These are phyloP conservation scores for Allium sativum DNA, from an alignment of 106 monocot species.

Conservation along the genomic window DNA sequence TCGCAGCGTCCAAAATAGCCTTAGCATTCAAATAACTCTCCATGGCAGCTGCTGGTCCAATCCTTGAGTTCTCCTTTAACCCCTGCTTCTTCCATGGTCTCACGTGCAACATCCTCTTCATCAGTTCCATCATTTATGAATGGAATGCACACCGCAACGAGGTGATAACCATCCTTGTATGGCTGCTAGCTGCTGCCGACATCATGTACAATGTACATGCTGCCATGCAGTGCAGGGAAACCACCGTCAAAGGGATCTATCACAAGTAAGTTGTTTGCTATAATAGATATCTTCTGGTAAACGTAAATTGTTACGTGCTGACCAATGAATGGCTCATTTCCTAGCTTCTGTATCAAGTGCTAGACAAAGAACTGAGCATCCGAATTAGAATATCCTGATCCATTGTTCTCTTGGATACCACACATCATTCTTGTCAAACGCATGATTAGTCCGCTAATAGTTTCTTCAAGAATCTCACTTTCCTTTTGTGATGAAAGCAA, in stretches of 20 bases:
- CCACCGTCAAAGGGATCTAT: constrained; percentile 85
- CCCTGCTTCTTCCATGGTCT: too few relatives aligned
- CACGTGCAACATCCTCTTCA: too few relatives aligned
- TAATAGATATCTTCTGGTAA: constrained; percentile 60
- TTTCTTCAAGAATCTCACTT: constrained; percentile 60
- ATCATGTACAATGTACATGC: constrained; percentile 88
- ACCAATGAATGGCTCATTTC: constrained; percentile 61
- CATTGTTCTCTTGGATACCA: constrained; percentile 24
- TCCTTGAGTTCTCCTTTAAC: too few relatives aligned
- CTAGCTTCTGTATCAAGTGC: constrained; percentile 72
- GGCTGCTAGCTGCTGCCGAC: too few relatives aligned
- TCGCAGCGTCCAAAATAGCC: too few relatives aligned
- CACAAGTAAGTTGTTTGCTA: constrained; percentile 61
- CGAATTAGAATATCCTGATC: constrained; percentile 16
- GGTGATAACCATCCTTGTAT: too few relatives aligned
- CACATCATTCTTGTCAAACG: constrained; percentile 76
- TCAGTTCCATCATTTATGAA: too few relatives aligned
- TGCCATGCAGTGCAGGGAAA: constrained; percentile 59
- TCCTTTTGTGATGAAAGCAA: constrained; percentile 47
- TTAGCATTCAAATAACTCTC: too few relatives aligned
- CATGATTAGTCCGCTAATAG: constrained; percentile 54
- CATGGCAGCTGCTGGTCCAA: too few relatives aligned
- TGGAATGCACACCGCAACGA: too few relatives aligned
- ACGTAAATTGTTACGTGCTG: constrained; percentile 52
- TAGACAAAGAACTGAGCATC: constrained; percentile 52